These are phyloP conservation scores for Penicillium sp. DNA, from an alignment of 2,329 filamentous ascomycete species.

Conservation along the genomic window DNA sequence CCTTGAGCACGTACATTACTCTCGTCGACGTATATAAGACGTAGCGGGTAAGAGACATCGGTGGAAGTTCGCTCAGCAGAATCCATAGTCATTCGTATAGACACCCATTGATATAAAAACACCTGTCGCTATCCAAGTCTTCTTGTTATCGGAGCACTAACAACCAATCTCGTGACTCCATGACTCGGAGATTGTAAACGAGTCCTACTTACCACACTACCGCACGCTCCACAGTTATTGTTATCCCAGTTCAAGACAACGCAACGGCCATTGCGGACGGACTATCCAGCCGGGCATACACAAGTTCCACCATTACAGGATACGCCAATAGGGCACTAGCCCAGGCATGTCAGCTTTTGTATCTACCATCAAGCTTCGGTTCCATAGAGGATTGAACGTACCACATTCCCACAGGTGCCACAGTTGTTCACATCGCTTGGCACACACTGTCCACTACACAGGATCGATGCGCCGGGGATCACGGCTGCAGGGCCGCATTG, in stretches of 20 bases:
- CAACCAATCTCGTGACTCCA: no score
- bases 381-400: not conserved
- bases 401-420: not conserved
- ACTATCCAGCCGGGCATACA: not conserved
- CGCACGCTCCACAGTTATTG: not conserved
- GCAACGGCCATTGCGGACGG: not conserved
- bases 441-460: not conserved
- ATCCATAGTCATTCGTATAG: not conserved
- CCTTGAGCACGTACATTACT: no score
- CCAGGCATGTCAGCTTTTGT: not conserved
- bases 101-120: not conserved
- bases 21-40: no score
- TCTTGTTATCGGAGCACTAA: not conserved
- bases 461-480: not conserved
- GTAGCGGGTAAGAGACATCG: no score
- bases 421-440: not conserved
- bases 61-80: not conserved
- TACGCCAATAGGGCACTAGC: not conserved
- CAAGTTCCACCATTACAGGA: not conserved
- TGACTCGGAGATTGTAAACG: not conserved
- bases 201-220: not conserved
- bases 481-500: not conserved
- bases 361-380: not conserved
- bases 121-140: not conserved
- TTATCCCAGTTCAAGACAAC: not conserved